Conservation (phyloP, 768 basidiomycete genomes). For the Auriculariales sp. region DNA sequence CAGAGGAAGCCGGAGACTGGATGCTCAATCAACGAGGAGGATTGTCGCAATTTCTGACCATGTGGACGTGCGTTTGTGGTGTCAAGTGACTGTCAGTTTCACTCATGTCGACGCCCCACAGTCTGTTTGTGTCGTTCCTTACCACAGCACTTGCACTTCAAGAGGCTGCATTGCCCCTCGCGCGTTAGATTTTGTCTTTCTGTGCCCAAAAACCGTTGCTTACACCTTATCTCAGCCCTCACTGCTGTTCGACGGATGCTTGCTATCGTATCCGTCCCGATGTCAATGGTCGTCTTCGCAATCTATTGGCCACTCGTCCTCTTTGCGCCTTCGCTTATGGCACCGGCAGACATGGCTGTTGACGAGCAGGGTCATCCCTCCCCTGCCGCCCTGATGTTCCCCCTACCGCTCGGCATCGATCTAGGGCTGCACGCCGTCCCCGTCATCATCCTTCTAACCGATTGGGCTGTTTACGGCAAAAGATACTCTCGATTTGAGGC, state of each 20-base stretch:
- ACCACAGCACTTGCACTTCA: too few species aligned
- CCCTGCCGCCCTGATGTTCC: constrained; percentile 23
- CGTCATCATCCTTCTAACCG: constrained; percentile 37
- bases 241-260: constrained; percentile 36
- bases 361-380: constrained; percentile 10
- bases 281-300: constrained; percentile 31
- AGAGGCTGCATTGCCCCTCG: too few species aligned
- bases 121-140: background rate
- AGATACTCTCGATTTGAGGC: constrained; percentile 30
- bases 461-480: constrained; percentile 54
- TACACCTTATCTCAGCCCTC: constrained; percentile 19
- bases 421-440: constrained; percentile 55
- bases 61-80: constrained; percentile 51
- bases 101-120: background rate
- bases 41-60: constrained; percentile 59
- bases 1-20: background rate
- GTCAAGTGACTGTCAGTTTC: too few species aligned
- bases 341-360: constrained; percentile 17
- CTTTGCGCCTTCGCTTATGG: constrained; percentile 41
- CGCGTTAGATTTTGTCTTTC: too few species aligned
- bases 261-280: constrained; percentile 51
- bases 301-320: constrained; percentile 61
- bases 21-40: constrained; percentile 27
- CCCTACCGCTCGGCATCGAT: constrained; percentile 37
- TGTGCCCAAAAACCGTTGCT: too few species aligned